phyloP scores from a whole-genome alignment of 352 stramenopile species.

The Globisporangium spinosum region DNA sequence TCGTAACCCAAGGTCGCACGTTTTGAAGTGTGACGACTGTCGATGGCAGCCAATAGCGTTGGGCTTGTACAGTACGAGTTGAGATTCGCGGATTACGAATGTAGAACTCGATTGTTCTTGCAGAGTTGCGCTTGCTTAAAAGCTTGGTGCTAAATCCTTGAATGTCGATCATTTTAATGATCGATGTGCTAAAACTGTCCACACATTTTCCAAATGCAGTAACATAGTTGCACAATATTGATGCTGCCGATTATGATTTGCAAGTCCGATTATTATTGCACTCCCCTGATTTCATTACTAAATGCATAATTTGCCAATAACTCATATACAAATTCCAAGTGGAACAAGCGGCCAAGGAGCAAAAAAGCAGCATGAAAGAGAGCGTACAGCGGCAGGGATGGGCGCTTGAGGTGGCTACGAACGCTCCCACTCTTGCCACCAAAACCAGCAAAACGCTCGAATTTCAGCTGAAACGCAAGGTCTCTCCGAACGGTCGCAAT shows the following conservation, averaged over 20 bases:
- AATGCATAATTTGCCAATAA: background rate
- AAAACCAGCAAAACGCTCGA: background rate
- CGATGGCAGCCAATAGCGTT: too few species aligned
- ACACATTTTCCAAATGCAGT: background rate
- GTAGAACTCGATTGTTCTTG: background rate
- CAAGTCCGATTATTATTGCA: background rate
- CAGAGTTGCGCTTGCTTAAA: background rate
- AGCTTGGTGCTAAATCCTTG: background rate
- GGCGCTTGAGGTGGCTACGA: background rate
- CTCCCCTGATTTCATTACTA: background rate
- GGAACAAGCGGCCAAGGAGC: background rate
- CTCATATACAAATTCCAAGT: background rate
- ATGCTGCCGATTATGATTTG: background rate
- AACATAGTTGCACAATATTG: background rate
- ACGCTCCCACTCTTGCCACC: background rate
- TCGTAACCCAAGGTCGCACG: too few species aligned
- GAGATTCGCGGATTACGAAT: background rate
- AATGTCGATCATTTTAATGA: background rate
- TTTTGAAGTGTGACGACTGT: too few species aligned
- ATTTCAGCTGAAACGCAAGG: background rate
- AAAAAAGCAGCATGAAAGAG: background rate
- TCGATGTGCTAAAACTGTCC: background rate
- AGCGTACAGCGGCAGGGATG: background rate
- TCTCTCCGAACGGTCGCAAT: background rate
- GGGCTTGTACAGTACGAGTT: too few species aligned